Conservation (phyloP, 1,284 basidiomycete genomes). For the Microbotryomycetes sp. region DNA sequence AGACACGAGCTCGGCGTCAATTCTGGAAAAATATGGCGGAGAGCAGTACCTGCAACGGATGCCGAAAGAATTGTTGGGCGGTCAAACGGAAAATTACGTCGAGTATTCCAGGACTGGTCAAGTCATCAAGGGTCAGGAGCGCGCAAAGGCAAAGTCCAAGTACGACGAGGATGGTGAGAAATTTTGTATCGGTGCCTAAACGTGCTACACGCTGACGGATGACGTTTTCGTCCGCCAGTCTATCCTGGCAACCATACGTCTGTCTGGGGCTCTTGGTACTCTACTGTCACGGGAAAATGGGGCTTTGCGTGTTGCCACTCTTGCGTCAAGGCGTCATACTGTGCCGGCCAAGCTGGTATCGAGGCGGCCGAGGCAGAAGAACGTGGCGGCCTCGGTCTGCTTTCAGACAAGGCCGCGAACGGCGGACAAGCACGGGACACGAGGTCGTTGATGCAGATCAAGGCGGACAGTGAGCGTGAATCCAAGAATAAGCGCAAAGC, state of each 20-base stretch:
- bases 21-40: conserved; percentile 86
- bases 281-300: conserved; percentile 64
- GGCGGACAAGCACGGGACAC: conserved; percentile 65
- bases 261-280: conserved; percentile 96
- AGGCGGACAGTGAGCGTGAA: conserved; percentile 69
- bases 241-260: conserved; percentile 84
- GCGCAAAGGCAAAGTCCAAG: conserved; percentile 74
- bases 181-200: too few species aligned
- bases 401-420: conserved; percentile 3
- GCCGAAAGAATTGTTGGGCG: conserved; percentile 79
- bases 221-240: too few species aligned
- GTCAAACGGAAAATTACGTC: conserved; percentile 95
- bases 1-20: conserved; percentile 75
- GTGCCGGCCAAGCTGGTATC: conserved; percentile 43
- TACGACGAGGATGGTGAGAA: conserved; percentile 85
- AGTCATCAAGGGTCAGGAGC: conserved; percentile 84
- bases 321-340: conserved; percentile 77
- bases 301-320: conserved; percentile 95
- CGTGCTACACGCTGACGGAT: too few species aligned
- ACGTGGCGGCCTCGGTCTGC: conserved; percentile 5
- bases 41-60: conserved; percentile 82
- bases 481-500: conserved; percentile 60
- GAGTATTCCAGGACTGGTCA: conserved; percentile 92
- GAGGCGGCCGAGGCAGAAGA: conserved; percentile 50
- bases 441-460: conserved; percentile 41